Conservation (phyloP, 331 rosid species). For the Malus hybrid region DNA sequence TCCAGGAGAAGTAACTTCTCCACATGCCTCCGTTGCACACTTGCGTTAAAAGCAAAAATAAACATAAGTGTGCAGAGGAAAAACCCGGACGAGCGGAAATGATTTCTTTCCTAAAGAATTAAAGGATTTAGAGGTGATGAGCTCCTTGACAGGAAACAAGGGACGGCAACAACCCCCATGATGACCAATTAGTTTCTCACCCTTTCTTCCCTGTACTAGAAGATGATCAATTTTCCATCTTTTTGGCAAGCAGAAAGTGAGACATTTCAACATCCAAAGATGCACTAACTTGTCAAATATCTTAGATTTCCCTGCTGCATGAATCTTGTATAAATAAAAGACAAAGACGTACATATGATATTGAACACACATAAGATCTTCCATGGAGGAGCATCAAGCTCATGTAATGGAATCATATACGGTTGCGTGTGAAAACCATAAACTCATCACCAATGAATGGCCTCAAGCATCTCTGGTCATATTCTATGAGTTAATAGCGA, state of each 20-base stretch:
- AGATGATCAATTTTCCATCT: not conserved
- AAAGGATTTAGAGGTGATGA: constrained; percentile 3
- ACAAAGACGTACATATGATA: constrained; percentile 7
- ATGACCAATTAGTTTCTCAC: not conserved
- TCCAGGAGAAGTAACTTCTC: too few relatives aligned
- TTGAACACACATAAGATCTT: constrained; percentile 1
- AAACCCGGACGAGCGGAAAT: too few relatives aligned
- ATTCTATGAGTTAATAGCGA: constrained; percentile 4
- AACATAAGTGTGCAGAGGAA: too few relatives aligned
- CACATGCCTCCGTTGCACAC: too few relatives aligned
- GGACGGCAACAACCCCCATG: constrained; percentile 1
- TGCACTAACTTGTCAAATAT: not conserved
- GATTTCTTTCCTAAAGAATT: not conserved
- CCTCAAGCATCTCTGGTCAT: not conserved
- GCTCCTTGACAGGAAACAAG: constrained; percentile 1
- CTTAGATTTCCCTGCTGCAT: not conserved
- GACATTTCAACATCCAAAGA: constrained; percentile 12
- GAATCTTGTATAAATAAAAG: not conserved
- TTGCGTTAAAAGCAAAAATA: too few relatives aligned
- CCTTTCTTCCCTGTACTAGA: not conserved
- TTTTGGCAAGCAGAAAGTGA: constrained; percentile 5
- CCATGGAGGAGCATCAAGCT: not conserved
- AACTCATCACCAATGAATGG: not conserved
- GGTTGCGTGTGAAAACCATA: constrained; percentile 24
- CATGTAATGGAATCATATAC: constrained; percentile 1